Base-by-base conservation (phyloP, 2,329 filamentous ascomycete genomes). In the Cordyceps militaris region DNA sequence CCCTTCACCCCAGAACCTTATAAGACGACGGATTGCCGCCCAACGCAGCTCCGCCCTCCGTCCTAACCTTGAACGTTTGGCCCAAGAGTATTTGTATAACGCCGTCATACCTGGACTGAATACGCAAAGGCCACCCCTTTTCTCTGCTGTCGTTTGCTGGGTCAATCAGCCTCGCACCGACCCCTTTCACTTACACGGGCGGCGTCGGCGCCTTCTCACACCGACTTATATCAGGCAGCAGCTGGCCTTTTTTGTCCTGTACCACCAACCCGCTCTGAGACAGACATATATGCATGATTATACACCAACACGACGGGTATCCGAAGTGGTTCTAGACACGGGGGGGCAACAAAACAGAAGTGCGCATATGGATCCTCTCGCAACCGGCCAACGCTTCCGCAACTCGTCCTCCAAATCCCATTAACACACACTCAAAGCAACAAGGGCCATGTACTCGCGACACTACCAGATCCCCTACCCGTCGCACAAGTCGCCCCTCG, bases 401-500 rank as follows among this genome's bases (percentile, higher is more conserved):
- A 58, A 58, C 43, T 58, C 56, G 26, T 58, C 56, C 7, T 54
- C 44, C 24, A 54, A 58, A 46, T 48, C 42, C 30, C 30, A 43
- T 8, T 54, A 26, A 53, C 28, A 51, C 14, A 28, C 26, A 9
- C n/a, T n/a, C n/a, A n/a, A 4, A n/a, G 13, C 11, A 49, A 24
- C 6, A 32, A 32, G n/a, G n/a, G 6, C 21, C 50, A 60, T 60
- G 50, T 59, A 55, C 46, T 43, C 52, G 16, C 52, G 42, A 52
- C 55, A 46, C 55, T 50, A 58, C 42, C 60, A 56, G 38, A 62
- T 64, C 19, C 60, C 63, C 16, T 65, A 65, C 42, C 63, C 63
- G 16, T 61, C 59, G 8, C 57, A 65, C 58, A 65, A 64, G 57
- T 63, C 61, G 24, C 63, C 63, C 26, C 59, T 65, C 60, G 62